Conservation (phyloP, 1,284 basidiomycete genomes). For the Marasmius tenuissimus region DNA sequence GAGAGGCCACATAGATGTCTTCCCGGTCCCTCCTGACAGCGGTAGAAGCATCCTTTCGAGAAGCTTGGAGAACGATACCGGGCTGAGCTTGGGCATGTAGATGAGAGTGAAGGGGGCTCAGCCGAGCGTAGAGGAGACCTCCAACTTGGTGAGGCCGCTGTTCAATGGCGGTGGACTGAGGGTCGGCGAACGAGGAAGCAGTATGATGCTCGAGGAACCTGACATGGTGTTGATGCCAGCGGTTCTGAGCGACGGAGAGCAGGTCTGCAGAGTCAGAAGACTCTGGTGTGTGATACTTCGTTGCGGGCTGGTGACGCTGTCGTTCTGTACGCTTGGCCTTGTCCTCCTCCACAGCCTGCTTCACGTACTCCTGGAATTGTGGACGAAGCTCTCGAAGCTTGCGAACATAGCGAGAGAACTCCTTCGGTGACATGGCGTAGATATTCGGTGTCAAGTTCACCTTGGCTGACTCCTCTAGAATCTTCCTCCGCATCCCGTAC, state of each 20-base stretch:
- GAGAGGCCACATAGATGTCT: conserved; percentile 29
- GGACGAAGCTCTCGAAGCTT: conserved; percentile 56
- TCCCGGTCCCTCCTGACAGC: background rate
- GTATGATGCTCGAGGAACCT: conserved; percentile 36
- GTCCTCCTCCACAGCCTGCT: conserved; percentile 23
- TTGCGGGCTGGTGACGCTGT: background rate
- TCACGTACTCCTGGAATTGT: conserved; percentile 49
- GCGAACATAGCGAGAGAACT: conserved; percentile 60
- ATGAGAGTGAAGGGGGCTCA: conserved; percentile 51
- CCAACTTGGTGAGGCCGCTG: conserved; percentile 64
- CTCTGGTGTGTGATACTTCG: conserved; percentile 8
- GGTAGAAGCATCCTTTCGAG: conserved; percentile 1
- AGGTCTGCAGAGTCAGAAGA: conserved; percentile 16
- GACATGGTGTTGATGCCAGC: conserved; percentile 23
- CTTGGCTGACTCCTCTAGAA: conserved; percentile 13
- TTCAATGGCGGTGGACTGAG: conserved; percentile 46
- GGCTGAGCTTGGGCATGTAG: conserved; percentile 52
- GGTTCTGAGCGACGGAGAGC: conserved; percentile 31
- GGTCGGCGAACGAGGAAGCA: conserved; percentile 27
- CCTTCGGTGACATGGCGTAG: conserved; percentile 41
- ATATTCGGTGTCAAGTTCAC: conserved; percentile 39
- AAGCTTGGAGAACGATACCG: conserved; percentile 52
- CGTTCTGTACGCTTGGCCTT: conserved; percentile 5
- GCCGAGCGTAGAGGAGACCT: conserved; percentile 59
- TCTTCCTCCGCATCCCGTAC: conserved; percentile 22